A percentile compares a stretch with the other conserved stretches of the same genome.
phyloP scores from a whole-genome alignment of 1,139 yeast genomes.

The Hemisphaericaspora subhashii region DNA sequence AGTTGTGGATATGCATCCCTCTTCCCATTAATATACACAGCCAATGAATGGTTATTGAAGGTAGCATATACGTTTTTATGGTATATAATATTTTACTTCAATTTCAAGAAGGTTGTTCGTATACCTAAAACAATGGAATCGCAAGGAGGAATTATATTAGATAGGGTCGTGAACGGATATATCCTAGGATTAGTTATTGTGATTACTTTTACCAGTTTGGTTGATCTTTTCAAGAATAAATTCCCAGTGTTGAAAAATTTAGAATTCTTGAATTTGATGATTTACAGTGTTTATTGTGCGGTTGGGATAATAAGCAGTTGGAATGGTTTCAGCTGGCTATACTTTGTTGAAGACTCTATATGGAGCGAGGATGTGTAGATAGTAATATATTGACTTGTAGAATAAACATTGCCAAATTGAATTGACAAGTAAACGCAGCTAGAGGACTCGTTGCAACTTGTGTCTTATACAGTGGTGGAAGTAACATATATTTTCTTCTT shows the following conservation, averaged over 20 bases:
- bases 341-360: conserved; percentile 71
- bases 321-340: conserved; percentile 87
- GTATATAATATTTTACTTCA: conserved; percentile 75
- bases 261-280: conserved; percentile 78
- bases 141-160: conserved; percentile 54
- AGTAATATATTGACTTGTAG: too few species aligned
- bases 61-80: conserved; percentile 79
- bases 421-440: too few species aligned
- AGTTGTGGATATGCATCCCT: conserved; percentile 85
- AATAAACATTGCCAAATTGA: too few species aligned
- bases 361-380: conserved; percentile 38
- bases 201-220: conserved; percentile 51
- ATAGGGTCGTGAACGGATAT: conserved; percentile 68
- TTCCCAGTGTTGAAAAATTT: conserved; percentile 50
- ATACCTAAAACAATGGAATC: conserved; percentile 52
- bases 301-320: conserved; percentile 84
- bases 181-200: conserved; percentile 68
- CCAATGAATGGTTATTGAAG: conserved; percentile 78
- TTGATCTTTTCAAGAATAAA: conserved; percentile 58
- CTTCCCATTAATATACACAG: conserved; percentile 82
- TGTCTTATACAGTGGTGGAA: too few species aligned
- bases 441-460: too few species aligned
- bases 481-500: too few species aligned
- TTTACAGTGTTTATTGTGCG: conserved; percentile 82
- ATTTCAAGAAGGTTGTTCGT: conserved; percentile 64